phyloP scores from a whole-genome alignment of 257 asterid species.

The Apocynum venetum region DNA sequence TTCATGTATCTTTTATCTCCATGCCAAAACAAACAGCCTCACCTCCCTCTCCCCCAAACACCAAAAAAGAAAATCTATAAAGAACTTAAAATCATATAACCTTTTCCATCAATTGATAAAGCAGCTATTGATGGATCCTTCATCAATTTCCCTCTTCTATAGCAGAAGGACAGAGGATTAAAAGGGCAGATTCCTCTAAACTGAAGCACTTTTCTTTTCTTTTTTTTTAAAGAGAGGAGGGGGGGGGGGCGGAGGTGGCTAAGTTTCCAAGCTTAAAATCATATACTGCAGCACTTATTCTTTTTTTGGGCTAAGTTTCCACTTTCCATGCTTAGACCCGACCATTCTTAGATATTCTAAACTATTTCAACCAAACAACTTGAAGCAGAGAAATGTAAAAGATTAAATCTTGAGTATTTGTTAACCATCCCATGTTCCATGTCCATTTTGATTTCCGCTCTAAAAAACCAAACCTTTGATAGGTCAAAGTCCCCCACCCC shows the following conservation, averaged over 20 bases:
- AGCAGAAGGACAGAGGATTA: background rate
- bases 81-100: background rate
- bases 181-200: background rate
- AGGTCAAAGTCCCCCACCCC: too few species aligned
- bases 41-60: background rate
- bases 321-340: background rate
- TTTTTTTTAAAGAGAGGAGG: background rate
- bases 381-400: background rate
- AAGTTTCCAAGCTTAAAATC: background rate
- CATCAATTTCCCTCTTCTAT: background rate
- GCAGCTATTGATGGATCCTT: background rate
- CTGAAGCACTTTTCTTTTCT: background rate
- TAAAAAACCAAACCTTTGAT: background rate
- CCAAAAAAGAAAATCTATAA: background rate
- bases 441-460: background rate
- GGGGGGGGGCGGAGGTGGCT: background rate
- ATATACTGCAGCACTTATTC: too few species aligned
- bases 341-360: background rate
- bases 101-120: background rate
- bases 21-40: background rate
- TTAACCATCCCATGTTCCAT: background rate
- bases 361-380: background rate
- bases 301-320: too few species aligned
- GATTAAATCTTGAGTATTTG: background rate
- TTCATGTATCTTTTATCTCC: background rate